phyloP scores from a whole-genome alignment of 163 green algal species.

The Chlamydomonas reinhardtii region DNA sequence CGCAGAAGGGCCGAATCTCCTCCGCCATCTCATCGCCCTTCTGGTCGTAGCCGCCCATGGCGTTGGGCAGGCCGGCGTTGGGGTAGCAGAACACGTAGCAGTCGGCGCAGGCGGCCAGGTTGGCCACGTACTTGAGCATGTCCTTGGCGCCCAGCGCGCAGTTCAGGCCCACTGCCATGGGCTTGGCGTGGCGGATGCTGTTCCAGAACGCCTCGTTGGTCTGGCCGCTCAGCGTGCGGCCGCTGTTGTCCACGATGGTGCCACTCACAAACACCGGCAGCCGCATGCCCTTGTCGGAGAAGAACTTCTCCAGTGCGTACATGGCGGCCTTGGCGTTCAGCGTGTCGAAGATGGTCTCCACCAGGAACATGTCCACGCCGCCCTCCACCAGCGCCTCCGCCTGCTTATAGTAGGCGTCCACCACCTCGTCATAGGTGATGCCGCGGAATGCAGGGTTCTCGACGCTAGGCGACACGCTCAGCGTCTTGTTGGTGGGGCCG shows the following conservation, averaged over 20 bases:
- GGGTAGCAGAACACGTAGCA: slow-evolving; percentile 99
- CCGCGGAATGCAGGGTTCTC: slow-evolving; percentile 96
- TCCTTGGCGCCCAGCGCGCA: slow-evolving; percentile 96
- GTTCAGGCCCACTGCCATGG: slow-evolving; percentile 97
- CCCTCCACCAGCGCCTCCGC: slow-evolving; percentile 88
- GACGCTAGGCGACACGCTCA: slow-evolving; percentile 94
- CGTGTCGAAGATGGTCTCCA: slow-evolving; percentile 99
- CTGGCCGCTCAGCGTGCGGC: slow-evolving; percentile 96
- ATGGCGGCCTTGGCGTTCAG: slow-evolving; percentile 96
- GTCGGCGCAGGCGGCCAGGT: slow-evolving; percentile 90
- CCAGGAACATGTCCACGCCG: slow-evolving; percentile 96
- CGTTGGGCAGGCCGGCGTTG: slow-evolving; percentile 98
- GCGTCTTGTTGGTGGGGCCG: slow-evolving; percentile 97
- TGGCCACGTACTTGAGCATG: slow-evolving; percentile 96
- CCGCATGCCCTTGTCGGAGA: slow-evolving; percentile 81
- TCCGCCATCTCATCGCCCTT: slow-evolving; percentile 93
- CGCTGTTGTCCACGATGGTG: slow-evolving; percentile 97
- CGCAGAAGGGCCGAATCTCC: slow-evolving; percentile 93
- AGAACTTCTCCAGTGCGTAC: slow-evolving; percentile 93
- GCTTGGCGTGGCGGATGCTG: slow-evolving; percentile 91
- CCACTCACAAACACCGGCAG: slow-evolving; percentile 96
- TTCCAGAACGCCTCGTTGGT: slow-evolving; percentile 99
- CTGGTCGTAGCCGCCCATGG: slow-evolving; percentile 99
- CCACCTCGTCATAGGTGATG: slow-evolving; percentile 98
- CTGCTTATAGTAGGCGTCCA: slow-evolving; percentile 96